phyloP scores from a whole-genome alignment of 2,329 filamentous ascomycete genomes.

The Ophiostoma pallidulum region DNA sequence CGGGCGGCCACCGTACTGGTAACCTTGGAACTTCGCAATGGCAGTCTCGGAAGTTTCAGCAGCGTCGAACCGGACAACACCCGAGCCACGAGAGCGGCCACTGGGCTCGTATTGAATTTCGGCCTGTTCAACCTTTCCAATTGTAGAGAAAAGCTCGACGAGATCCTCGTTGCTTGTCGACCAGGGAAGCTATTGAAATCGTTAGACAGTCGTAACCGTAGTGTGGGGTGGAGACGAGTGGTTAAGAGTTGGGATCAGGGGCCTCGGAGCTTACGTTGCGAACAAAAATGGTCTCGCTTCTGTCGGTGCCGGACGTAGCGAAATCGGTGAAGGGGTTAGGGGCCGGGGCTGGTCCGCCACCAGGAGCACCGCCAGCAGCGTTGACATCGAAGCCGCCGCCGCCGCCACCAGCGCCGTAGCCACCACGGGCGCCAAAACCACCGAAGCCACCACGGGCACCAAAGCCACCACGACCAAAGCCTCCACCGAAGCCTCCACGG shows the following conservation, averaged over 20 bases:
- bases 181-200: conserved; percentile 73
- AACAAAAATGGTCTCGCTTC: conserved; percentile 79
- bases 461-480: conserved; percentile 37
- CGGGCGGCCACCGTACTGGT: conserved; percentile 92
- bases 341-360: conserved; percentile 27
- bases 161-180: conserved; percentile 98
- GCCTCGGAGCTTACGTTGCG: conserved; percentile 75
- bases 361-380: conserved; percentile 39
- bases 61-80: conserved; percentile 89
- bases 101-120: conserved; percentile 98
- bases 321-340: conserved; percentile 93
- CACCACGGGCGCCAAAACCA: conserved; percentile 33
- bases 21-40: conserved; percentile 94
- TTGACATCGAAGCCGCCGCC: conserved; percentile 32
- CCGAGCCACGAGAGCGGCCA: conserved; percentile 86
- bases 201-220: conserved; percentile 12
- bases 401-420: conserved; percentile 30
- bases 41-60: conserved; percentile 81
- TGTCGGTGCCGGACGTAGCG: conserved; percentile 77
- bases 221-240: conserved; percentile 15
- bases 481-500: conserved; percentile 46
- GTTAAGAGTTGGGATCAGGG: conserved; percentile 16
- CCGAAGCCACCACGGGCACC: conserved; percentile 33
- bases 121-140: conserved; percentile 96
- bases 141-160: conserved; percentile 92